A percentile compares a stretch with the other conserved stretches of the same genome.
phyloP scores from a whole-genome alignment of 768 basidiomycete species.

The Boletus vinaceobasis region DNA sequence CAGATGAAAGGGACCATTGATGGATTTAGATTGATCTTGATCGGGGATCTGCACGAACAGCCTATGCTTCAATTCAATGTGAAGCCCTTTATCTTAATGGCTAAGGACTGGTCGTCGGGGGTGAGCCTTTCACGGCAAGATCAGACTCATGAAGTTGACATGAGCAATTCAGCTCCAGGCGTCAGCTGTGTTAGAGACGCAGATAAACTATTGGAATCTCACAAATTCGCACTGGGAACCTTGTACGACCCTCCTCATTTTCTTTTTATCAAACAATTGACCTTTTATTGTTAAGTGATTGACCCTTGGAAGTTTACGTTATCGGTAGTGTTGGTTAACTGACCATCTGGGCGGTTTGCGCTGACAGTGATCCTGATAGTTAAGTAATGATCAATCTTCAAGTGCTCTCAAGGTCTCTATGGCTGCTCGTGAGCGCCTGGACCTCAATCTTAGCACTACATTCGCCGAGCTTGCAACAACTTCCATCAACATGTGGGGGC shows the following conservation, averaged over 20 bases:
- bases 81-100: conserved; percentile 76
- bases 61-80: conserved; percentile 88
- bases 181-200: conserved; percentile 73
- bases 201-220: conserved; percentile 95
- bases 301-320: conserved; percentile 93
- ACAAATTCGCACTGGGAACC: conserved; percentile 99
- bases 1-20: conserved; percentile 85
- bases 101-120: conserved; percentile 93
- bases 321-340: conserved; percentile 41
- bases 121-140: conserved; percentile 39
- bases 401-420: conserved; percentile 58
- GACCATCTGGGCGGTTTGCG: not conserved
- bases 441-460: conserved; percentile 86
- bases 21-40: conserved; percentile 89
- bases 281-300: conserved; percentile 57
- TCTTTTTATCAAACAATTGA: conserved; percentile 9
- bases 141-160: conserved; percentile 1
- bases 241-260: conserved; percentile 40
- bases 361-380: conserved; percentile 37
- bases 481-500: conserved; percentile 67
- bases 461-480: conserved; percentile 84
- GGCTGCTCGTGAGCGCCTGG: conserved; percentile 77
- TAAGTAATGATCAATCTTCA: conserved; percentile 47
- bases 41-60: conserved; percentile 93
- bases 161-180: conserved; percentile 64